Evolutionary conservation across 768 basidiomycete species (phyloP), one percentile per base, ranked within the genome.

Genomic region (Rhodosporidiobolus odoratus): DNA sequence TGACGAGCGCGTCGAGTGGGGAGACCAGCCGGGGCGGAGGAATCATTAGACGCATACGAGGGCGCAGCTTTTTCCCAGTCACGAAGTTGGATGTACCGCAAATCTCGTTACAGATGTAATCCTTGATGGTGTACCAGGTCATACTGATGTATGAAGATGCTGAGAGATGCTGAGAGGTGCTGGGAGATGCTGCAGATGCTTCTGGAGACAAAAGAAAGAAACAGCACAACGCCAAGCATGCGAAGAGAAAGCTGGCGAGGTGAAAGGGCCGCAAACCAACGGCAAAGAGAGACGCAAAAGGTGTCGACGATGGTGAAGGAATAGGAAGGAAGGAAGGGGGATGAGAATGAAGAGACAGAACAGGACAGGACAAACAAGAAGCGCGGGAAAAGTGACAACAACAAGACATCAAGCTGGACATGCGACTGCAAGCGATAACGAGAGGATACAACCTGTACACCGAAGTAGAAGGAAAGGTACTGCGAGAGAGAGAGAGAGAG

Each of bases 1-100:
- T 17, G 73, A 74, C 65, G 69, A 70, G 58, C 45, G 48, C 41
- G 69, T 74, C 27, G 66, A 68, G 59, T 72, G 67, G 66, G 59
- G 58, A 0, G 53, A 62, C 25, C 32, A 61, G 23, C 12, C 9
- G 45, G 56, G 59, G 52, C 53, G 30, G 35, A 30, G 17, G 47
- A 54, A 23, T n/a, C n/a, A n/a, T n/a, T n/a, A n/a, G n/a, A n/a
- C n/a, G n/a, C n/a, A n/a, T n/a, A n/a, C n/a, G n/a, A n/a, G n/a
- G n/a, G n/a, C n/a, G n/a, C n/a, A n/a, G n/a, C n/a, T n/a, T n/a
- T n/a, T n/a, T n/a, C n/a, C n/a, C n/a, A n/a, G n/a, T n/a, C n/a
- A n/a, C n/a, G n/a, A n/a, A n/a, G n/a, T n/a, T n/a, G n/a, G n/a
- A n/a, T n/a, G n/a, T n/a, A n/a, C n/a, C n/a, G n/a, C n/a, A n/a